These are phyloP conservation scores for Flaveria robusta DNA, from an alignment of 129 eudicot species.

Conservation along the genomic window DNA sequence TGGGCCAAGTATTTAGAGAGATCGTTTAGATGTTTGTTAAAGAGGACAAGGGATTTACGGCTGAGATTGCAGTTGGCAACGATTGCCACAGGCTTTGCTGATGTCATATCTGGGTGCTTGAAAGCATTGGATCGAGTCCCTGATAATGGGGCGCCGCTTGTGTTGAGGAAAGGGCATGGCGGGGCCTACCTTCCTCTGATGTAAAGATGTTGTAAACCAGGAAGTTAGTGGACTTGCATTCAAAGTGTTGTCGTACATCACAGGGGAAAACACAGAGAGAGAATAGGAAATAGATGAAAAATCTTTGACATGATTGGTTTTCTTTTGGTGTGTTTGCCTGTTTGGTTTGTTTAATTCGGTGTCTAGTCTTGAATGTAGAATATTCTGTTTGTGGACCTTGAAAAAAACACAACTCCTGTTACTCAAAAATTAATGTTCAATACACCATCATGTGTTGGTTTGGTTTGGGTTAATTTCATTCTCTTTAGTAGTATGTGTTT, in stretches of 20 bases:
- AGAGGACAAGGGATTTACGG: constrained; percentile 81
- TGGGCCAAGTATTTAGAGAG: constrained; percentile 91
- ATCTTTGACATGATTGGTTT: constrained; percentile 27
- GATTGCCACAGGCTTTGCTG: constrained; percentile 77
- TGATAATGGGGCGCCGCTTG: constrained; percentile 89
- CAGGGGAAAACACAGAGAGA: not conserved
- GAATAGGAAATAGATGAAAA: constrained; percentile 23
- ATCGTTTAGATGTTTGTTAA: constrained; percentile 88
- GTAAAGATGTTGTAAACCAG: constrained; percentile 34
- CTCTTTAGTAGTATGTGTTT: no score
- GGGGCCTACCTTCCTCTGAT: constrained; percentile 96
- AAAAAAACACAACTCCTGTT: constrained; percentile 2
- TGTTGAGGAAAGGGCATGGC: constrained; percentile 96
- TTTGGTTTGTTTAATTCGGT: constrained; percentile 23
- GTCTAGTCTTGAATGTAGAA: constrained; percentile 25
- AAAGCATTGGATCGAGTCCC: constrained; percentile 87
- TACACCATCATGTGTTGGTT: no score
- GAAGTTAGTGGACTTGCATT: constrained; percentile 9
- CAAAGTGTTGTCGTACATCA: constrained; percentile 17
- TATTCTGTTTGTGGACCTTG: constrained; percentile 15
- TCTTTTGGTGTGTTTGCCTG: constrained; percentile 14
- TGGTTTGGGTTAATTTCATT: no score
- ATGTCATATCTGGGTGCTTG: constrained; percentile 58
- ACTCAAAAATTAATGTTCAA: constrained; percentile 19
- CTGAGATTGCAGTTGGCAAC: constrained; percentile 70